phyloP scores from a whole-genome alignment of 192 early-diverging fungal species.

The Mortierella antarctica region DNA sequence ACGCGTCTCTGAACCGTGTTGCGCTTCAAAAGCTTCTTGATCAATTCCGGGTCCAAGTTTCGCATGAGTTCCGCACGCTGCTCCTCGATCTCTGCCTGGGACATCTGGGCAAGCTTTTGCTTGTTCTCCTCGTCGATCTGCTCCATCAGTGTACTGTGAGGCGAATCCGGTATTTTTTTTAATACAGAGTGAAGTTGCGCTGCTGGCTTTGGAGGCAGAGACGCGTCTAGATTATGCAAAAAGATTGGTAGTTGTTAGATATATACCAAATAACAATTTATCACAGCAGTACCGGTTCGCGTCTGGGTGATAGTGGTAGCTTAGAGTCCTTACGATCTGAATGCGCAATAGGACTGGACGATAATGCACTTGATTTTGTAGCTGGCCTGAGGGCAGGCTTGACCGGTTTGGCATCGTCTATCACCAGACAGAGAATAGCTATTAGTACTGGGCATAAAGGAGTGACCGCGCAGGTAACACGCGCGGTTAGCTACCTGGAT shows the following conservation, averaged over 20 bases:
- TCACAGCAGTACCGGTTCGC: too few species aligned
- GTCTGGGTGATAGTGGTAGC: too few species aligned
- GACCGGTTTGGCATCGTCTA: conserved; percentile 14
- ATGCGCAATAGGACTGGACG: neutral
- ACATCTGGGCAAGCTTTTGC: conserved; percentile 69
- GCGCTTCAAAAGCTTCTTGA: conserved; percentile 69
- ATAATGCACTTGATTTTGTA: neutral
- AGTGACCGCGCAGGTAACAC: neutral
- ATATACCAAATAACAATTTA: neutral
- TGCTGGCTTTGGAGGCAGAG: conserved; percentile 9
- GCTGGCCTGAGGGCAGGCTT: conserved; percentile 3
- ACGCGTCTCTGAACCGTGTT: conserved; percentile 41
- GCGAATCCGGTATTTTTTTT: conserved; percentile 37
- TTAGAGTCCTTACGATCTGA: too few species aligned
- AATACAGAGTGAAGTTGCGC: conserved; percentile 32
- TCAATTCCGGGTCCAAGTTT: conserved; percentile 69
- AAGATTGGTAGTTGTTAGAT: neutral
- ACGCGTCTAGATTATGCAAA: conserved; percentile 14
- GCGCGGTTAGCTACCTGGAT: conserved; percentile 9
- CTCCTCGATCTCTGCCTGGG: conserved; percentile 73
- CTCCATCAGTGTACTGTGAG: conserved; percentile 42
- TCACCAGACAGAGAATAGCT: neutral
- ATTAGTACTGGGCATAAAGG: too few species aligned
- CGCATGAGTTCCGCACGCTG: conserved; percentile 74
- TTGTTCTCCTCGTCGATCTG: conserved; percentile 68